A percentile compares a stretch with the other conserved stretches of the same genome.
Evolutionary conservation across 805 yeast genomes (phyloP).

Genomic region (Candida yuanshanica): DNA sequence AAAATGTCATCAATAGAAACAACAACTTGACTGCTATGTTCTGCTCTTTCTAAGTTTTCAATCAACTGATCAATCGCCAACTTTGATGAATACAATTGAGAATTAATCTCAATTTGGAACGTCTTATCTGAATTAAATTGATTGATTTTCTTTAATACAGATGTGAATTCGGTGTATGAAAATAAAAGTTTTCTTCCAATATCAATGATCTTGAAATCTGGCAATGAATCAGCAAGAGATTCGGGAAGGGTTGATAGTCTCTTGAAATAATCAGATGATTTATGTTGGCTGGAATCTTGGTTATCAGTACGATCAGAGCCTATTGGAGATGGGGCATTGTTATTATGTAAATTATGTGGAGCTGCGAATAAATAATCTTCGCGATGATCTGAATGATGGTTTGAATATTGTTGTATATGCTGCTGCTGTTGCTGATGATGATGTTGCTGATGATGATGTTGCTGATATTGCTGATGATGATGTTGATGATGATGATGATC

Average conservation of each 20-base stretch:
- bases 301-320: slow-evolving; percentile 3
- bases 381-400: background rate
- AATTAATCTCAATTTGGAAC: slow-evolving; percentile 47
- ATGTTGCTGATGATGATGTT: background rate
- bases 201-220: slow-evolving; percentile 27
- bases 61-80: slow-evolving; percentile 52
- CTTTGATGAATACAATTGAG: slow-evolving; percentile 45
- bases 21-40: slow-evolving; percentile 20
- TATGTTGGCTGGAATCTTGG: slow-evolving; percentile 22
- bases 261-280: slow-evolving; percentile 58
- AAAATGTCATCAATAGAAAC: slow-evolving; percentile 31
- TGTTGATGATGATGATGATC: slow-evolving; percentile 2
- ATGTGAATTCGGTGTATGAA: slow-evolving; percentile 59
- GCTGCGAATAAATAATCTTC: background rate
- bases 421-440: too few species aligned
- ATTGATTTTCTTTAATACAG: slow-evolving; percentile 49
- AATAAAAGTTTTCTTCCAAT: slow-evolving; percentile 57
- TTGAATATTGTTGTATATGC: background rate
- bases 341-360: background rate
- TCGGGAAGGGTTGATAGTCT: slow-evolving; percentile 63
- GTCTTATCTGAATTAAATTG: slow-evolving; percentile 54
- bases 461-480: background rate
- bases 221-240: slow-evolving; percentile 16
- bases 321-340: slow-evolving; percentile 10
- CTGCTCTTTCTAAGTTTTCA: slow-evolving; percentile 48